Evolutionary conservation across 2,329 filamentous ascomycete species (phyloP), one percentile per base, ranked within the genome.

Genomic region (Epichloe amarillans): DNA sequence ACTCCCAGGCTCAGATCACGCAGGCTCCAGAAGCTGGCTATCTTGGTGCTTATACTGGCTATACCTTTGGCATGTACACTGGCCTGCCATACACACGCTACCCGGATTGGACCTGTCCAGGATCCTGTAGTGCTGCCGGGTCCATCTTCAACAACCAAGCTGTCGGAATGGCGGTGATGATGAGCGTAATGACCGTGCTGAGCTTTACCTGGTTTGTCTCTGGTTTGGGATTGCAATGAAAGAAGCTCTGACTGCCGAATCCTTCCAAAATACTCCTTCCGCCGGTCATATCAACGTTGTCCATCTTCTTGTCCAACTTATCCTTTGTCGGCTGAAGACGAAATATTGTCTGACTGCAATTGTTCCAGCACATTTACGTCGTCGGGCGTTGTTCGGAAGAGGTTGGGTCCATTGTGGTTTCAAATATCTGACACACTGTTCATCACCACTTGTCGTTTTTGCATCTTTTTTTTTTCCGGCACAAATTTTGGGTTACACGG

Each of bases 181-280:
- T 82, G 74, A 72, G 73, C 57, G 46, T 75, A 35, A 61, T 80
- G 42, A 82, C 79, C 1, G 67, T 83, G 4, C 55, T 77, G 33
- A 79, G 75, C 61, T 83, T 83, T 56, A 82, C 79, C 33, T 83
- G 79, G 79, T 83, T 83, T 57, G 77, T 82, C 38, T 69, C 69
- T 23, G 78, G 79, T 2, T 60, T 78, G 11, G 68, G 65, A 8
- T 58, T 68, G 37, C 61, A 70, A 44, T 66, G 53, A 33, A 56
- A 14, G 14, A 33, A 45, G 21, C 26, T 40, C n/a, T 30, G 4
- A 11, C 15, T 36, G 5, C 12, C 19, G 21, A 15, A 30, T 30
- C 2, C 8, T 30, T 8, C 2, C 26, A 8, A n/a, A 44, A 15
- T 5, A 30, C 7, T 5, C 11, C 7, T 19, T 1, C 19, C 15